phyloP scores from a whole-genome alignment of 495 filamentous ascomycete species.

The Lindgomyces ingoldianus region DNA sequence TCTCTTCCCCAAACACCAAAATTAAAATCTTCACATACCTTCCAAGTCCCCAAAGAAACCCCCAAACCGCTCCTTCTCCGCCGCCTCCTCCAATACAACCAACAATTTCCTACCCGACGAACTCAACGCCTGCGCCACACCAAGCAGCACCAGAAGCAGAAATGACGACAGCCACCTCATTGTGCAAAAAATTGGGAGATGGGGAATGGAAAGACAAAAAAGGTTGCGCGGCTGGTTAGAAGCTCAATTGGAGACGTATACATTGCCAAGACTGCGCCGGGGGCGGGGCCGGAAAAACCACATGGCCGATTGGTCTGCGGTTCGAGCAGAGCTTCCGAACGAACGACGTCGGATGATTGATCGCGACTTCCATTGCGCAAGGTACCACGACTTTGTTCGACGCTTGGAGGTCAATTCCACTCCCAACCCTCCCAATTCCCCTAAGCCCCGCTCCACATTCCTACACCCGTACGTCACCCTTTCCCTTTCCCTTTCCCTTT shows the following conservation, averaged over 20 bases:
- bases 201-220: neutral
- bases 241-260: slow-evolving; percentile 36
- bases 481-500: too few species aligned
- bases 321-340: too few species aligned
- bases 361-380: too few species aligned
- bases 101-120: slow-evolving; percentile 78
- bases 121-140: slow-evolving; percentile 73
- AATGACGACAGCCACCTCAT: slow-evolving; percentile 80
- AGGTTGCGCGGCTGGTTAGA: neutral
- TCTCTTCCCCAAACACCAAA: neutral
- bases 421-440: neutral
- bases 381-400: neutral
- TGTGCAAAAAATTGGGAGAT: slow-evolving; percentile 37
- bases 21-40: slow-evolving; percentile 53
- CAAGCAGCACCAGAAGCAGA: slow-evolving; percentile 62
- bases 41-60: slow-evolving; percentile 79
- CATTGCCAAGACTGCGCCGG: slow-evolving; percentile 26
- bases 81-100: slow-evolving; percentile 80
- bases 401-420: neutral
- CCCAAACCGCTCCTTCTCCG: slow-evolving; percentile 76
- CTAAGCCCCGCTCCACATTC: too few species aligned
- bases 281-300: slow-evolving; percentile 14
- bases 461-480: too few species aligned
- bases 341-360: too few species aligned
- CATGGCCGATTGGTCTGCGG: neutral